phyloP scores from a whole-genome alignment of 2,329 filamentous ascomycete genomes.

The Sclerotinia subarctica region DNA sequence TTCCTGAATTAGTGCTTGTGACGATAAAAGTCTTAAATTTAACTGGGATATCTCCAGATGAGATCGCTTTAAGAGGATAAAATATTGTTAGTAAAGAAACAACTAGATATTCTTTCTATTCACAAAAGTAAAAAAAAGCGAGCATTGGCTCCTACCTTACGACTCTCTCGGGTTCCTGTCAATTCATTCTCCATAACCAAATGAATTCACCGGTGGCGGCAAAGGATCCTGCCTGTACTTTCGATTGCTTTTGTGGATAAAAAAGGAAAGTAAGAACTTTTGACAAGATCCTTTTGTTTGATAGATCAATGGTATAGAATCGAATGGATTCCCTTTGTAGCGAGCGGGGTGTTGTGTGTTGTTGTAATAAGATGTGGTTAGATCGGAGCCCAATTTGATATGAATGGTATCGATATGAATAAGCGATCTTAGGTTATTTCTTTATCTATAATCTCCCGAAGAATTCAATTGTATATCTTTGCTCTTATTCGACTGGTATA shows the following conservation, averaged over 20 bases:
- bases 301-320: not conserved
- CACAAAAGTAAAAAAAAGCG: not conserved
- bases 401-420: not conserved
- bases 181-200: constrained; percentile 13
- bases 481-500: not conserved
- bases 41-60: constrained; percentile 37
- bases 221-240: not conserved
- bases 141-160: constrained; percentile 17
- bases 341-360: constrained; percentile 10
- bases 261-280: not conserved
- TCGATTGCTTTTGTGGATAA: not conserved
- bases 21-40: constrained; percentile 33
- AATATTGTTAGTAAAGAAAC: constrained; percentile 14
- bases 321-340: not conserved
- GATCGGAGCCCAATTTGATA: constrained; percentile 5
- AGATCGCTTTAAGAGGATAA: constrained; percentile 31
- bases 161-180: constrained; percentile 9
- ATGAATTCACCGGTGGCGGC: not conserved
- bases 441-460: not conserved
- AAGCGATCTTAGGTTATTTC: not conserved
- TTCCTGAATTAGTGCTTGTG: constrained; percentile 30
- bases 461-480: not conserved
- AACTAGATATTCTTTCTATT: not conserved
- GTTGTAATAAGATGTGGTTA: constrained; percentile 3
- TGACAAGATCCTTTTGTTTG: not conserved